Conservation (phyloP, 495 filamentous ascomycete genomes). For the Jackrogersella multiformis region DNA sequence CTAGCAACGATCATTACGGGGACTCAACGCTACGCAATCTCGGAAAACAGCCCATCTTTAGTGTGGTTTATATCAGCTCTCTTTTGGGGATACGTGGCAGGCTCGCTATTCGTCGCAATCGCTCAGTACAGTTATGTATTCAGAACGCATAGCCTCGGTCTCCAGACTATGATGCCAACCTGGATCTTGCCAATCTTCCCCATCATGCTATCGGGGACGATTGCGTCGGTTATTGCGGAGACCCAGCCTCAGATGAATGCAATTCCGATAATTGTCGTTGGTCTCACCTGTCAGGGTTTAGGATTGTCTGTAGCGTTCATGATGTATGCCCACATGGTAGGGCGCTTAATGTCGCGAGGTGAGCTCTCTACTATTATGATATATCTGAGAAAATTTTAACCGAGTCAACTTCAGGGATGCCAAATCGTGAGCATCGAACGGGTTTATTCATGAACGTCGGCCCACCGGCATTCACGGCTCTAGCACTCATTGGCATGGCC, state of each 20-base stretch:
- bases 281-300: slow-evolving; percentile 61
- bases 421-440: slow-evolving; percentile 58
- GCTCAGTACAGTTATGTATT: slow-evolving; percentile 63
- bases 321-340: slow-evolving; percentile 66
- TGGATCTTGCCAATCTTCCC: slow-evolving; percentile 69
- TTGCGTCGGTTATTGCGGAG: slow-evolving; percentile 55
- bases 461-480: slow-evolving; percentile 71
- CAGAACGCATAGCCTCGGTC: slow-evolving; percentile 47
- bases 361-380: slow-evolving; percentile 55
- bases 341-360: slow-evolving; percentile 62
- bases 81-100: slow-evolving; percentile 62
- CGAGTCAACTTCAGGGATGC: slow-evolving; percentile 48
- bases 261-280: slow-evolving; percentile 58
- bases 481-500: slow-evolving; percentile 72
- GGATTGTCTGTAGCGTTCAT: slow-evolving; percentile 59
- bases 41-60: slow-evolving; percentile 44
- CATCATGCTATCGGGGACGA: slow-evolving; percentile 61
- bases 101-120: slow-evolving; percentile 54
- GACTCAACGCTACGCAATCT: slow-evolving; percentile 65
- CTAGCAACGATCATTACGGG: slow-evolving; percentile 70
- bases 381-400: neutral
- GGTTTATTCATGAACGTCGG: slow-evolving; percentile 79
- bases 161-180: slow-evolving; percentile 58
- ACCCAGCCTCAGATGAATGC: slow-evolving; percentile 54
- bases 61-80: slow-evolving; percentile 50